phyloP scores from a whole-genome alignment of 2,329 filamentous ascomycete genomes.

The Fusarium neocosmosporiellum region DNA sequence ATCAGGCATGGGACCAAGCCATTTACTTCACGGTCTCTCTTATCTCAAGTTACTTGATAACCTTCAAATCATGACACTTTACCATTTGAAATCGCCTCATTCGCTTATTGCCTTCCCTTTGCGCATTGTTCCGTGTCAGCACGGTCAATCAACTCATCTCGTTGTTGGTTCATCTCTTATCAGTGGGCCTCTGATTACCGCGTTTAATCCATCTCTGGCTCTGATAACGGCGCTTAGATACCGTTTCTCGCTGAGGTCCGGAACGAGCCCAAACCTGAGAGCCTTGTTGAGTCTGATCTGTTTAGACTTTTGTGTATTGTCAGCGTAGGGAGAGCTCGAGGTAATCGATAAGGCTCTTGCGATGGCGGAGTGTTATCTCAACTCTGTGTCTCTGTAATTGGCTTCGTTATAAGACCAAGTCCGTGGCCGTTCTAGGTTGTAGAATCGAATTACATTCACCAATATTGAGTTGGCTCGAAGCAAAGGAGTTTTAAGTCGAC shows the following conservation, averaged over 20 bases:
- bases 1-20: background rate
- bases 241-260: background rate
- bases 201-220: background rate
- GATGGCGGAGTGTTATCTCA: background rate
- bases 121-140: background rate
- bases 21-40: background rate
- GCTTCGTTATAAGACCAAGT: background rate
- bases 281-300: background rate
- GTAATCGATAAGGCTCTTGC: background rate
- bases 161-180: background rate
- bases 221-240: background rate
- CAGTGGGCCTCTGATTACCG: background rate
- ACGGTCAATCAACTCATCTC: background rate
- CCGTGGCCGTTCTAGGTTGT: background rate
- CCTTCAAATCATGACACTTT: background rate
- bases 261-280: background rate
- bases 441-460: background rate
- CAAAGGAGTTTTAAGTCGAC: background rate
- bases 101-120: background rate
- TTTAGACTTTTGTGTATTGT: background rate
- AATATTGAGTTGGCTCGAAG: background rate
- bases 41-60: background rate
- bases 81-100: background rate
- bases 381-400: background rate
- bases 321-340: background rate